A percentile compares a stretch with the other conserved stretches of the same genome.
phyloP scores from a whole-genome alignment of 768 basidiomycete genomes.

The Pholiota molesta region DNA sequence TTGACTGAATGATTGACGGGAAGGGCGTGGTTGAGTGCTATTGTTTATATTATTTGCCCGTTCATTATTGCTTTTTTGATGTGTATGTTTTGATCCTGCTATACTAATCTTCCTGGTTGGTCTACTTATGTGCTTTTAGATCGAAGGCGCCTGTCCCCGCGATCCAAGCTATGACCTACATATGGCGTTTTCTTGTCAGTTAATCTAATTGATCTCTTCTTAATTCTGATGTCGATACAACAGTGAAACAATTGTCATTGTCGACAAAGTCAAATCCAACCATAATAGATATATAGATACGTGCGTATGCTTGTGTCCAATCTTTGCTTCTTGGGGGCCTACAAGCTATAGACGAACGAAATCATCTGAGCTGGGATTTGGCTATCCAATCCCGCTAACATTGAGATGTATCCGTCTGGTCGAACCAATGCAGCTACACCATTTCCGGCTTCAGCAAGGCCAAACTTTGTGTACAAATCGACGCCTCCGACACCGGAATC shows the following conservation, averaged over 20 bases:
- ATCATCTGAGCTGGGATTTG: not conserved
- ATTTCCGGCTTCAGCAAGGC: not conserved
- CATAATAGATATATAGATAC: not conserved
- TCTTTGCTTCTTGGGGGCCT: not conserved
- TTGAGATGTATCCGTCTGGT: conserved; percentile 11
- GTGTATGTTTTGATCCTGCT: not conserved
- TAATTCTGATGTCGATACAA: not conserved
- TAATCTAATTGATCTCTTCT: not conserved
- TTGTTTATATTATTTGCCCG: not conserved
- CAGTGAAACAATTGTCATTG: not conserved
- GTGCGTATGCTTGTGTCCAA: too few relatives aligned
- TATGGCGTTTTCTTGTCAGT: not conserved
- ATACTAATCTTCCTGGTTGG: not conserved
- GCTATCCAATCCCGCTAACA: not conserved
- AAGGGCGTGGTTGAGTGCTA: not conserved
- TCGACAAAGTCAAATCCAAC: not conserved
- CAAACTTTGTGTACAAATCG: conserved; percentile 9
- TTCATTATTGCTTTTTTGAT: not conserved
- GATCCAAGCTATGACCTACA: not conserved
- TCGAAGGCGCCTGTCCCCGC: not conserved
- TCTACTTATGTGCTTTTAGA: not conserved
- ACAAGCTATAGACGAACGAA: conserved; percentile 5
- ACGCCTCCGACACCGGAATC: not conserved
- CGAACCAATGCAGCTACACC: conserved; percentile 8
- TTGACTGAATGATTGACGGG: not conserved